phyloP scores from a whole-genome alignment of 169 alveolate species.

The Nephromyces sp. region DNA sequence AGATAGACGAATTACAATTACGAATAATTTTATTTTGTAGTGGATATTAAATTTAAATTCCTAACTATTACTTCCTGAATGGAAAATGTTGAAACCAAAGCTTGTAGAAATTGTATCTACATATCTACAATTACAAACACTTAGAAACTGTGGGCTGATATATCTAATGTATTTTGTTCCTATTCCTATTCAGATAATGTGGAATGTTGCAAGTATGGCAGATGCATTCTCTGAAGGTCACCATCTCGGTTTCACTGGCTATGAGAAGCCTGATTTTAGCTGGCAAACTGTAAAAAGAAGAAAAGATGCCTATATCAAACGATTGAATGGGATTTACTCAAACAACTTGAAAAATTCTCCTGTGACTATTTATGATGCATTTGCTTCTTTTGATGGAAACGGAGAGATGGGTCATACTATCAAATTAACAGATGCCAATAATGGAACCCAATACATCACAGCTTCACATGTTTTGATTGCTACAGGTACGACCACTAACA shows the following conservation, averaged over 20 bases:
- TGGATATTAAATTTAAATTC: too few relatives aligned
- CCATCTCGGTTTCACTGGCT: constrained; percentile 49
- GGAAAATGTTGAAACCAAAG: too few relatives aligned
- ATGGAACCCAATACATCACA: constrained; percentile 35
- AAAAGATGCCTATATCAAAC: constrained; percentile 60
- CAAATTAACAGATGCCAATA: too few relatives aligned
- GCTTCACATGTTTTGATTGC: constrained; percentile 29
- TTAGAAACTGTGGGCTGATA: neutral
- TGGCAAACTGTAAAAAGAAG: constrained; percentile 41
- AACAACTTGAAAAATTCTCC: constrained; percentile 43
- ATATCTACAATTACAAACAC: too few relatives aligned
- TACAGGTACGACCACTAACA: too few relatives aligned
- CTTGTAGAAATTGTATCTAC: too few relatives aligned
- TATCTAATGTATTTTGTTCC: neutral
- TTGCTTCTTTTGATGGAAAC: too few relatives aligned
- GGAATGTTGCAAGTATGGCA: constrained; percentile 56
- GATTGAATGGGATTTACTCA: constrained; percentile 64
- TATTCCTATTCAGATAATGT: constrained; percentile 51
- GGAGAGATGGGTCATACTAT: too few relatives aligned
- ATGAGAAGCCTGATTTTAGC: constrained; percentile 20
- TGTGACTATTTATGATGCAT: constrained; percentile 21
- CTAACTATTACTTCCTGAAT: too few relatives aligned
- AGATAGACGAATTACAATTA: too few relatives aligned
- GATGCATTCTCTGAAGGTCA: constrained; percentile 55
- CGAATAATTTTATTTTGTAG: too few relatives aligned